Percentiles rank a stretch among this genome's conserved stretches.
Conservation (phyloP, 2,329 filamentous ascomycete genomes). For the Stagonosporopsis cucurbitacearum region DNA sequence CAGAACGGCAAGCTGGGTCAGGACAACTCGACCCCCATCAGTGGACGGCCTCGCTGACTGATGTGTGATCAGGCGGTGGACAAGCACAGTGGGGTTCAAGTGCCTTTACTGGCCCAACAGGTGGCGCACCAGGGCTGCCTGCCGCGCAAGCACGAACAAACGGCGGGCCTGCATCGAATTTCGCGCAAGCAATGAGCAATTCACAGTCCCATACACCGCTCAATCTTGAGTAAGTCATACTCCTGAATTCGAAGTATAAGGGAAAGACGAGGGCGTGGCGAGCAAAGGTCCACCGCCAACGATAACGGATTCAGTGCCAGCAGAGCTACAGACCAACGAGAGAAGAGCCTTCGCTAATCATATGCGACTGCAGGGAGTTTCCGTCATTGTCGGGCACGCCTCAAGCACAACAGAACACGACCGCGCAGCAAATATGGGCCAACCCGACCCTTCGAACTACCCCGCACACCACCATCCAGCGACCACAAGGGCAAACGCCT, state of each 20-base stretch:
- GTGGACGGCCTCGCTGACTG: conserved; percentile 27
- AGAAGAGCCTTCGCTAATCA: conserved; percentile 30
- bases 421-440: conserved; percentile 62
- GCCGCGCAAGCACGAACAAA: conserved; percentile 59
- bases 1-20: conserved; percentile 63
- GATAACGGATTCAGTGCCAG: neutral
- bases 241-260: neutral
- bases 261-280: neutral
- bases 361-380: conserved; percentile 60
- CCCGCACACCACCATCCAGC: conserved; percentile 61
- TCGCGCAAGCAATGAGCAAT: conserved; percentile 62
- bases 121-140: conserved; percentile 59
- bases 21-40: conserved; percentile 9
- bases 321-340: neutral
- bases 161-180: conserved; percentile 58
- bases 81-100: conserved; percentile 57
- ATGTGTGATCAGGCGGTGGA: conserved; percentile 53
- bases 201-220: conserved; percentile 61
- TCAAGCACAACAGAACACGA: conserved; percentile 61
- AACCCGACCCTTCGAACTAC: conserved; percentile 62
- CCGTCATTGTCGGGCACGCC: conserved; percentile 65
- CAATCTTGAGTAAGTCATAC: conserved; percentile 62
- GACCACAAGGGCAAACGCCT: conserved; percentile 54
- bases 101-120: conserved; percentile 61
- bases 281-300: neutral